phyloP scores from a whole-genome alignment of 2,329 filamentous ascomycete genomes.

The Dothistroma septosporum region DNA sequence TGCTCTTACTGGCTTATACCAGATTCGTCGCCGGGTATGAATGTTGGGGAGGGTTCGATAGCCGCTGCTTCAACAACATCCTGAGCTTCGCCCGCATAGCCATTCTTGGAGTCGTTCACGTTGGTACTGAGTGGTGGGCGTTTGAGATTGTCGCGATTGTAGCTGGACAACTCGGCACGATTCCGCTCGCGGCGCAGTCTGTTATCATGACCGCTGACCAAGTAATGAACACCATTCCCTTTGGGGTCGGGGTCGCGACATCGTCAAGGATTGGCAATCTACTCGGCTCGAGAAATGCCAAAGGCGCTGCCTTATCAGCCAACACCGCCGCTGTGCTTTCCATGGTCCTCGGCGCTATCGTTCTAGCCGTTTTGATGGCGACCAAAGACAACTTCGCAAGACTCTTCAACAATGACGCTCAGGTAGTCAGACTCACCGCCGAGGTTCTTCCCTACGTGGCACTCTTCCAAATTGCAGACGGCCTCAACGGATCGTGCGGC shows the following conservation, averaged over 20 bases:
- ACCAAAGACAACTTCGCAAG: conserved; percentile 69
- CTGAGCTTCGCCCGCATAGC: conserved; percentile 70
- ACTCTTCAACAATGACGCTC: conserved; percentile 74
- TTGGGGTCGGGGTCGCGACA: conserved; percentile 78
- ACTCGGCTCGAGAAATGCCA: conserved; percentile 63
- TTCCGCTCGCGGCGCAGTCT: conserved; percentile 74
- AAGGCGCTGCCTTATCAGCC: conserved; percentile 65
- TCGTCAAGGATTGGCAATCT: conserved; percentile 76
- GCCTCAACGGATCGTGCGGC: conserved; percentile 78
- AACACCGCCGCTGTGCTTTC: conserved; percentile 72
- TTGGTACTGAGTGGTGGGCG: conserved; percentile 89
- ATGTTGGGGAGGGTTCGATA: conserved; percentile 72
- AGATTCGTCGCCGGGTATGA: conserved; percentile 65
- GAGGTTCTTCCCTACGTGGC: conserved; percentile 81
- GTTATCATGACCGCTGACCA: conserved; percentile 58
- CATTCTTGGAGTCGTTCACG: conserved; percentile 71
- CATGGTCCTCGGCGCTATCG: conserved; percentile 61
- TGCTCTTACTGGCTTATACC: conserved; percentile 69
- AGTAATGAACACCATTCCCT: conserved; percentile 73
- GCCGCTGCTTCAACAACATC: conserved; percentile 62
- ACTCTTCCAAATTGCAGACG: conserved; percentile 85
- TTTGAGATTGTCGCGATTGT: conserved; percentile 86
- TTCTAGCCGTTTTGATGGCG: conserved; percentile 65
- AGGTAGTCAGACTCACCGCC: conserved; percentile 68
- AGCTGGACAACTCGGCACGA: conserved; percentile 72